Base-by-base conservation (phyloP, 2,329 filamentous ascomycete genomes). In the Monosporascus sp. region DNA sequence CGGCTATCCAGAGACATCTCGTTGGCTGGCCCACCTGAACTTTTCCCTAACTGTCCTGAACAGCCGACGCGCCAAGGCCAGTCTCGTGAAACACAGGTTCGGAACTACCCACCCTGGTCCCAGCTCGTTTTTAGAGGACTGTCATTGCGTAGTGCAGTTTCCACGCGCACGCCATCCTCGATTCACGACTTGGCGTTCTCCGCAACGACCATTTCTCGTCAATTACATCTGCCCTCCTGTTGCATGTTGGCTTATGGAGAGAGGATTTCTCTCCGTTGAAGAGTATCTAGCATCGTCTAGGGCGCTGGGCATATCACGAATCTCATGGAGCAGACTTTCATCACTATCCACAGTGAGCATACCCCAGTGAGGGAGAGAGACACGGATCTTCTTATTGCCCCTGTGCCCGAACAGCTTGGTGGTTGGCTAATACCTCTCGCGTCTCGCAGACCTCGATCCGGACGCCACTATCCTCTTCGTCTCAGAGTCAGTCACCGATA, bases 281-380 rank as follows among this genome's bases (percentile, higher is more conserved):
- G 54, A 61, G 52, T 53, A 61, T 49, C 56, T 51, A 54, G 55
- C 51, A 56, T 61, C 55, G 48, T 58, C 52, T 60, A 59, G 55
- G 53, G 56, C 52, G 50, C 48, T 58, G 56, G 57, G 60, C 54
- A 59, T 60, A 56, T 50, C 56, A 55, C 58, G 59, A 57, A 61
- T 55, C 69, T 67, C 59, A 89, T 90, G 88, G 88, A 92, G 72
- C 88, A 88, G 61, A 94, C 90, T 35, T 95, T 95, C 74, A 94
- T 95, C 74, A 91, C 89, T 61, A 94, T 95, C 67, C 90, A 94
- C 68, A 90, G 90, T 89, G 74, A 75, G 85, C 77, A 54, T 58
- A 57, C 54, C 53, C 54, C 48, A 17, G 43, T 51, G 47, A 24
- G 22, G 41, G 43, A 47, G 44, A 40, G 38, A 48, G 40, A 20